Evolutionary conservation across 106 monocot species (phyloP).

Genomic region (Dendrobium chrysotoxum): DNA sequence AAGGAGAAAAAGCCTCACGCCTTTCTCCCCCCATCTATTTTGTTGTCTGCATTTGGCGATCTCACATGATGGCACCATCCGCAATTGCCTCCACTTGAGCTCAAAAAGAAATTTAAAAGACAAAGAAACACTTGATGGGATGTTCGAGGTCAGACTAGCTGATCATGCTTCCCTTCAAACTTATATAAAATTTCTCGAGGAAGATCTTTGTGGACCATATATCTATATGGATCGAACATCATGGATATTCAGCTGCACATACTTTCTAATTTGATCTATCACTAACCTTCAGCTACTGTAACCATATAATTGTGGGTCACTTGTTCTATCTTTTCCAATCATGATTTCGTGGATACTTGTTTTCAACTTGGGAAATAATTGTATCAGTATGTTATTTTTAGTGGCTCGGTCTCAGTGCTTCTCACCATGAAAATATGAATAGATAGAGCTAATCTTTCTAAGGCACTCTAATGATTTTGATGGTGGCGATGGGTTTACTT

Average conservation of each 20-base stretch:
- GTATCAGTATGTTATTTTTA: neutral
- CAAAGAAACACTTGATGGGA: neutral
- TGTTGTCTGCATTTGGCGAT: neutral
- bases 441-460: too few species aligned
- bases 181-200: neutral
- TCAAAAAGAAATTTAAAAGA: neutral
- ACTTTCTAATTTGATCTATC: too few species aligned
- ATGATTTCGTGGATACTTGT: neutral
- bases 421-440: too few species aligned
- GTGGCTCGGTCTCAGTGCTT: too few species aligned
- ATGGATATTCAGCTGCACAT: too few species aligned
- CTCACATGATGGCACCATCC: neutral
- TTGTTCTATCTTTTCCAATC: slow-evolving; percentile 2
- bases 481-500: too few species aligned
- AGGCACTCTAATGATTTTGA: too few species aligned
- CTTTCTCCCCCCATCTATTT: neutral
- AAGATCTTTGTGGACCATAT: slow-evolving; percentile 2
- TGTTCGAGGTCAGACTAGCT: neutral
- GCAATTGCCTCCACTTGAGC: neutral
- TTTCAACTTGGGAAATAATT: neutral
- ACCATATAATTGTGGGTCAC: neutral
- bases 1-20: neutral
- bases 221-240: neutral
- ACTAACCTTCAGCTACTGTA: neutral
- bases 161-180: neutral